These are phyloP conservation scores for Penicillium sp. DNA, from an alignment of 2,329 filamentous ascomycete species.

Conservation along the genomic window DNA sequence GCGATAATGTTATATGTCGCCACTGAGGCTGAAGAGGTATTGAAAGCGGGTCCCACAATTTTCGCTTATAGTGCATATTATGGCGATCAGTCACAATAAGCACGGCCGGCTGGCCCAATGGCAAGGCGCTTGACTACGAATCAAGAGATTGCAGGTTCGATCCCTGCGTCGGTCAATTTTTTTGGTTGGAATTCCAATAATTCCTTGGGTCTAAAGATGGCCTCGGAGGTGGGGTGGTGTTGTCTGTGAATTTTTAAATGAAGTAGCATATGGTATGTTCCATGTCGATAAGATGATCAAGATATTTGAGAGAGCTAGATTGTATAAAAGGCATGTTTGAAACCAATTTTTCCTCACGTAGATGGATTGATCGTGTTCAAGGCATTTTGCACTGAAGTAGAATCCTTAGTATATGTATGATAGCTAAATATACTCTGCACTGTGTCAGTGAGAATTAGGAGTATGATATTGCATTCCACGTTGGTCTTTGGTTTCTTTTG, in stretches of 20 bases:
- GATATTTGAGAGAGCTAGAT: too few relatives aligned
- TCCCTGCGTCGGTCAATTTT: slow-evolving; percentile 39
- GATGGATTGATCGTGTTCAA: background rate
- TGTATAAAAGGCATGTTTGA: background rate
- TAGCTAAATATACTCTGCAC: too few relatives aligned
- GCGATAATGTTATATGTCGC: background rate
- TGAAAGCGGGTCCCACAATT: background rate
- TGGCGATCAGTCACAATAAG: too few relatives aligned
- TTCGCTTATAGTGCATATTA: background rate
- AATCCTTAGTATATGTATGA: too few relatives aligned
- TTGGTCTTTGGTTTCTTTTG: too few relatives aligned
- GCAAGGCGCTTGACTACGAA: slow-evolving; percentile 55
- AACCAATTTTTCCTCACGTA: background rate
- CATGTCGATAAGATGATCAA: too few relatives aligned
- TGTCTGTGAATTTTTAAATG: too few relatives aligned
- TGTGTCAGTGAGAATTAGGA: too few relatives aligned
- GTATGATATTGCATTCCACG: too few relatives aligned
- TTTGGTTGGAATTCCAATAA: too few relatives aligned
- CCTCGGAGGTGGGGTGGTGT: background rate
- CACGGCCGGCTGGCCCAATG: slow-evolving; percentile 46
- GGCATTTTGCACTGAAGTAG: background rate
- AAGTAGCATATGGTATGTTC: too few relatives aligned
- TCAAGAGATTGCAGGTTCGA: slow-evolving; percentile 55
- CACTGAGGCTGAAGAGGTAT: background rate
- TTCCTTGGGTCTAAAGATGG: background rate